A percentile compares a stretch with the other conserved stretches of the same genome.
These are phyloP conservation scores for Helianthus tuberosus DNA, from an alignment of 129 eudicot genomes.

Conservation along the genomic window DNA sequence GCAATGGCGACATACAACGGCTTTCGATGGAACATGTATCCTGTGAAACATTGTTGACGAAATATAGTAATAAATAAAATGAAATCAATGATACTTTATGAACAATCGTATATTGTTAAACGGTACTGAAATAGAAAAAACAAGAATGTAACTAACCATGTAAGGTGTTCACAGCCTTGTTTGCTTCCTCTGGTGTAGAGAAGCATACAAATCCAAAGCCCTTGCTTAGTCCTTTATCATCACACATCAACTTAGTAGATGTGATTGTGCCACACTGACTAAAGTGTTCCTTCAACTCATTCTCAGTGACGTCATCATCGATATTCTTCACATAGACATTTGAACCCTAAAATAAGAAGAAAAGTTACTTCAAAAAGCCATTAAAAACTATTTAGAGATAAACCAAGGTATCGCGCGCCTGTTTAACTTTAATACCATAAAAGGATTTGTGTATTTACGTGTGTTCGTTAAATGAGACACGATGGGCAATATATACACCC, in stretches of 20 bases:
- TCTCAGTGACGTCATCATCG: constrained; percentile 66
- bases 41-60: constrained; percentile 37
- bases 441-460: no score
- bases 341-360: constrained; percentile 52
- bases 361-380: neutral
- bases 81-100: neutral
- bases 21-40: constrained; percentile 65
- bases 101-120: neutral
- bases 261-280: constrained; percentile 85
- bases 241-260: constrained; percentile 75
- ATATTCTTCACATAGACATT: constrained; percentile 87
- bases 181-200: constrained; percentile 80
- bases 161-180: constrained; percentile 60
- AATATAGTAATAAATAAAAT: neutral
- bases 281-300: constrained; percentile 65
- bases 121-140: neutral
- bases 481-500: no score
- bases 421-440: no score
- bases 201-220: constrained; percentile 96
- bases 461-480: no score
- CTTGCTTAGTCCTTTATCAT: constrained; percentile 73
- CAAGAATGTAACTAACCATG: constrained; percentile 50
- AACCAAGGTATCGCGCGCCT: neutral
- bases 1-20: constrained; percentile 93
- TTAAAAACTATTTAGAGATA: neutral